A percentile compares a stretch with the other conserved stretches of the same genome.
These are phyloP conservation scores for Lipomyces mesembrius DNA, from an alignment of 805 yeast genomes.

Conservation along the genomic window DNA sequence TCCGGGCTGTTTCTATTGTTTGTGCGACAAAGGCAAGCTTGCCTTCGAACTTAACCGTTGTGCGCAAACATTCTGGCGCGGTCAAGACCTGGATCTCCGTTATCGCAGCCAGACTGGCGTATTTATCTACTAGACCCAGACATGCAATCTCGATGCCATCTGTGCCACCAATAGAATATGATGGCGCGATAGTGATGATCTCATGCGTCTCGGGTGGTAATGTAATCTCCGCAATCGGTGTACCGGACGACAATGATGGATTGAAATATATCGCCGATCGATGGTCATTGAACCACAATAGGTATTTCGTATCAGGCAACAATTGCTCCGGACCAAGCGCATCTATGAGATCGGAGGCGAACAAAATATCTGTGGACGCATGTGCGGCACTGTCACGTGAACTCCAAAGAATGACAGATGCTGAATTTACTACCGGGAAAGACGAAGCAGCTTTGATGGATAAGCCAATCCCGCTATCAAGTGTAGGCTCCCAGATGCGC, in stretches of 20 bases:
- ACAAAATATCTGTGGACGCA: conserved; percentile 7
- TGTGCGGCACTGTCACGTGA: conserved; percentile 12
- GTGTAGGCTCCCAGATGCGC: conserved; percentile 15
- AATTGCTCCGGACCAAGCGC: not conserved
- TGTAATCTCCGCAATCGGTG: conserved; percentile 6
- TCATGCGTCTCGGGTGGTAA: conserved; percentile 8
- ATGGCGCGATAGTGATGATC: conserved; percentile 13
- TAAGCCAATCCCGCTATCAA: conserved; percentile 6
- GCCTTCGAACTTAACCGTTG: conserved; percentile 1
- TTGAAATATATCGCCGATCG: conserved; percentile 8
- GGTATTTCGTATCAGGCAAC: conserved; percentile 1
- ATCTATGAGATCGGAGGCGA: not conserved
- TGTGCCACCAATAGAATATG: not conserved
- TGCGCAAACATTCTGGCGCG: not conserved
- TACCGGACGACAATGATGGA: not conserved
- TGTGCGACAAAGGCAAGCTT: not conserved
- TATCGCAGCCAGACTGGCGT: conserved; percentile 15
- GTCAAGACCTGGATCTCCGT: not conserved
- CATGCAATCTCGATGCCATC: conserved; percentile 13
- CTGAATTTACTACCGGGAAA: not conserved
- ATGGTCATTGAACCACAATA: conserved; percentile 7
- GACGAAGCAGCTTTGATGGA: conserved; percentile 14
- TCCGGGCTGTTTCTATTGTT: not conserved
- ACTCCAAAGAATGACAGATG: conserved; percentile 14
- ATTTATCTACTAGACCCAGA: conserved; percentile 7